Base-by-base conservation (phyloP, 1,139 yeast species). In the Pichia cactophila region DNA sequence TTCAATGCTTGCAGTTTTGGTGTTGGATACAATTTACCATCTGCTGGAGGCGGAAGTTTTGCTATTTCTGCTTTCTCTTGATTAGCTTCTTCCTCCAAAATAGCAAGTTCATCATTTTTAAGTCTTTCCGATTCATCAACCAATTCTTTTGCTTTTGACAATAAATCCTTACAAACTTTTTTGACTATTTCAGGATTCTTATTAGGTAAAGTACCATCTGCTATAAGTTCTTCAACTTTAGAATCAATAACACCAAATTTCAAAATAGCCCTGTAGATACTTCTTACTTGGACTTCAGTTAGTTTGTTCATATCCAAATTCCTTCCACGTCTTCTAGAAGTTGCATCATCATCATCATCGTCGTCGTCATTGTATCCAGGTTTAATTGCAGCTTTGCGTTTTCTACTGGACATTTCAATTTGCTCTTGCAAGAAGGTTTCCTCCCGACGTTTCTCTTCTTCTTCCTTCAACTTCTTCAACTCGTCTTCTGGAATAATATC, bases 401-500 rank as follows among this genome's bases (percentile, higher is more conserved):
- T 79, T 63, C 94, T 80, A 42, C 86, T 80, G 61, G 80, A 84
- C 83, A 90, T 79, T 56, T 88, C 89, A 58, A 92, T 82, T 66
- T 94, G 97, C 59, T 90, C 94, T 61, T 88, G 83, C 54, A 92
- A 75, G 64, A 81, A 90, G 55, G 79, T 84, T 56, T 92, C 97
- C 58, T 92, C 97, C 43, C 83, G 80, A 49, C 86, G 78, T 64
- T 81, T 82, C 72, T 85, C 84, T 62, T 92, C 98, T 53, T 89
- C 96, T 55, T 86, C 96, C 65, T 94, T 92, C 61, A 94, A 75
- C 64, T 86, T 86, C 50, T 81, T 78, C 54, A 94, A 74, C 66
- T 94, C 98, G 47, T 88, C 96, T 56, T 88, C 94, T 1, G 99
- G 99, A 60, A 94, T 94, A 59, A 94, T 94, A 66, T 94, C 99